Evolutionary conservation across 352 stramenopile genomes (phyloP).

Genomic region (Globisporangium takayamanum): DNA sequence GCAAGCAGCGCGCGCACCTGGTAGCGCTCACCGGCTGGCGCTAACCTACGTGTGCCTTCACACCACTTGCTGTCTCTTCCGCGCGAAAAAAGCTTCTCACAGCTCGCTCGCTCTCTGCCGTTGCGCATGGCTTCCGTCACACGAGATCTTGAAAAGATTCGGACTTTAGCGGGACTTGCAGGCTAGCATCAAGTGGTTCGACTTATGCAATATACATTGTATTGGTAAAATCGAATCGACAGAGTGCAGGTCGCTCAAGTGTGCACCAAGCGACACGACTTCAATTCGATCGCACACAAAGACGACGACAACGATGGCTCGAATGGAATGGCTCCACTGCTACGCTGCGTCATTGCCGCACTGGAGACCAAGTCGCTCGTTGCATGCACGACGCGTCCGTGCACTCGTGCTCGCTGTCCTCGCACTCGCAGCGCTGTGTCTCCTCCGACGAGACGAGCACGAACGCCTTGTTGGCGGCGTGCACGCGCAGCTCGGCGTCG

Average conservation of each 20-base stretch:
- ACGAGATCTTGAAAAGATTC: conserved; percentile 17
- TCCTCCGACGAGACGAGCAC: not conserved
- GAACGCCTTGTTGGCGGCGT: not conserved
- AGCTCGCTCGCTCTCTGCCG: conserved; percentile 8
- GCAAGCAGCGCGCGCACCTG: not conserved
- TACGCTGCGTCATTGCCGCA: too few species aligned
- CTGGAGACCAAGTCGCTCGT: too few species aligned
- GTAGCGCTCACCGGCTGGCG: not conserved
- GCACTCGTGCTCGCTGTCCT: not conserved
- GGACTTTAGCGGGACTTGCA: conserved; percentile 3
- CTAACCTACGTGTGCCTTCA: not conserved
- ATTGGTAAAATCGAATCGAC: not conserved
- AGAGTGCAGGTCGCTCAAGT: not conserved
- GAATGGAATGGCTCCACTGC: too few species aligned
- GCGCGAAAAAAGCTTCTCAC: conserved; percentile 3
- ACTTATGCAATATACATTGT: not conserved
- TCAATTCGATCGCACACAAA: too few species aligned
- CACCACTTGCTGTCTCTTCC: not conserved
- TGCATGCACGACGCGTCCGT: not conserved
- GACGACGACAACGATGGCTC: too few species aligned
- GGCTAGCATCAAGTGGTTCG: not conserved
- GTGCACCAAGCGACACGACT: too few species aligned
- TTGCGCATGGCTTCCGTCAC: conserved; percentile 1
- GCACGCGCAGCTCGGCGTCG: conserved; percentile 39
- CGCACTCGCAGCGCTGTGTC: not conserved